These are phyloP conservation scores for Citrus reticulata DNA, from an alignment of 345 rosid genomes.

Conservation along the genomic window DNA sequence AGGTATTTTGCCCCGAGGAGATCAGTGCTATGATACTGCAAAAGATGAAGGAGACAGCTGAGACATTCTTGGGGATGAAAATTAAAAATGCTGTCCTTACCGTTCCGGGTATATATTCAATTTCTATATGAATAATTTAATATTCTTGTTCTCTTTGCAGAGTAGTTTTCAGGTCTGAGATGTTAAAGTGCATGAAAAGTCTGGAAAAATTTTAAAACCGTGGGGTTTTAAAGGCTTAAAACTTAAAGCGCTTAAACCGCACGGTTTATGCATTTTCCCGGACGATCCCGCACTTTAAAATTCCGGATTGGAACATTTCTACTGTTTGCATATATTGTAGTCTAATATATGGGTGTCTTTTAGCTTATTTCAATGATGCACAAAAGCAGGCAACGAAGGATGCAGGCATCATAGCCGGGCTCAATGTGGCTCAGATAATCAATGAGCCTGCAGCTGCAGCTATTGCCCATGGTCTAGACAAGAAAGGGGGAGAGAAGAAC, in stretches of 20 bases:
- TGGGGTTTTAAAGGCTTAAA: too few species aligned
- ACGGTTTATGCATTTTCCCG: too few species aligned
- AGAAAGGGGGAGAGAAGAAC: too few species aligned
- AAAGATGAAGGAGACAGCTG: slow-evolving; percentile 10
- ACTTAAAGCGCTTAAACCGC: too few species aligned
- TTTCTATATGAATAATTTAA: neutral
- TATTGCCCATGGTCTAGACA: too few species aligned
- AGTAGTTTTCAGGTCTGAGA: too few species aligned
- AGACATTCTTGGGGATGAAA: slow-evolving; percentile 46
- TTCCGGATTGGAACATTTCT: too few species aligned
- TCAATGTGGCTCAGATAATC: too few species aligned
- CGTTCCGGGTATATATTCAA: slow-evolving; percentile 33
- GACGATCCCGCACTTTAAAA: too few species aligned
- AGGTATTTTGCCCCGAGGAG: slow-evolving; percentile 61
- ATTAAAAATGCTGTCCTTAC: slow-evolving; percentile 52
- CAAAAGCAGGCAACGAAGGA: slow-evolving; percentile 36
- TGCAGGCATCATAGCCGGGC: slow-evolving; percentile 30
- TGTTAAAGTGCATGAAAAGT: too few species aligned
- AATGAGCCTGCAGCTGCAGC: too few species aligned
- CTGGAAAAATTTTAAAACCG: too few species aligned
- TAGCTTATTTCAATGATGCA: slow-evolving; percentile 36
- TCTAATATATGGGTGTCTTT: neutral
- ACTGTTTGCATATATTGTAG: neutral
- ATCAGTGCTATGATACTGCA: slow-evolving; percentile 52
- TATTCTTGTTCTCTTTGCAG: neutral